Conservation (phyloP, 495 filamentous ascomycete genomes). For the Letharia columbiana region DNA sequence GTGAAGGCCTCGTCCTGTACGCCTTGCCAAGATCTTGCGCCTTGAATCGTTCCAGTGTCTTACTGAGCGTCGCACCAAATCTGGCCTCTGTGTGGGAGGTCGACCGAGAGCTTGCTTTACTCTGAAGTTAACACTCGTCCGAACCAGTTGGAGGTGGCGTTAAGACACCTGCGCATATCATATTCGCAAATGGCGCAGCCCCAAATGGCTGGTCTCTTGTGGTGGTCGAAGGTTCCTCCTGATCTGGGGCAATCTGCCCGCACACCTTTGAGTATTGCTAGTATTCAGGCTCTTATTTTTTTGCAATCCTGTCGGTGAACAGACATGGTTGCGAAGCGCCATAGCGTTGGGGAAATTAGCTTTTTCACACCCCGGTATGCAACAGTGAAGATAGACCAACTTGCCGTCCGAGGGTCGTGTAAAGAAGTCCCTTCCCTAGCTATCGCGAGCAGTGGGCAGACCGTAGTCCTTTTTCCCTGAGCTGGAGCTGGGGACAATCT, state of each 20-base stretch:
- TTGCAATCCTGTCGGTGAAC: background rate
- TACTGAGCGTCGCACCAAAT: background rate
- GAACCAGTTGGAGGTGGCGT: background rate
- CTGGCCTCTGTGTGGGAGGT: background rate
- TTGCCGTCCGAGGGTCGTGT: slow-evolving; percentile 42
- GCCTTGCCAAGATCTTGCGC: background rate
- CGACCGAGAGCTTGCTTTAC: background rate
- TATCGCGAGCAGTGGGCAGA: slow-evolving; percentile 39
- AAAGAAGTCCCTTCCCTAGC: slow-evolving; percentile 38
- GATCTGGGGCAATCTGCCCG: background rate
- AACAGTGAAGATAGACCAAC: slow-evolving; percentile 41
- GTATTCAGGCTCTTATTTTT: background rate
- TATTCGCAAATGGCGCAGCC: background rate
- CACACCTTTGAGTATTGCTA: slow-evolving; percentile 3
- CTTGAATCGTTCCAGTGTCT: background rate
- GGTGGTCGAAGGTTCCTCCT: background rate
- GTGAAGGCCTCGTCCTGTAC: background rate
- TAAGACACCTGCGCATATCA: background rate
- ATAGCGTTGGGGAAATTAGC: slow-evolving; percentile 30
- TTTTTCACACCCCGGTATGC: slow-evolving; percentile 38
- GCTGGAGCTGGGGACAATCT: background rate
- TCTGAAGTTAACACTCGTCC: background rate
- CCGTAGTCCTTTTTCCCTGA: slow-evolving; percentile 25
- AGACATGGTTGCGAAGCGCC: slow-evolving; percentile 1
- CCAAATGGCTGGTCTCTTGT: background rate